These are phyloP conservation scores for Tuber magnatum DNA, from an alignment of 495 filamentous ascomycete species.

Conservation along the genomic window DNA sequence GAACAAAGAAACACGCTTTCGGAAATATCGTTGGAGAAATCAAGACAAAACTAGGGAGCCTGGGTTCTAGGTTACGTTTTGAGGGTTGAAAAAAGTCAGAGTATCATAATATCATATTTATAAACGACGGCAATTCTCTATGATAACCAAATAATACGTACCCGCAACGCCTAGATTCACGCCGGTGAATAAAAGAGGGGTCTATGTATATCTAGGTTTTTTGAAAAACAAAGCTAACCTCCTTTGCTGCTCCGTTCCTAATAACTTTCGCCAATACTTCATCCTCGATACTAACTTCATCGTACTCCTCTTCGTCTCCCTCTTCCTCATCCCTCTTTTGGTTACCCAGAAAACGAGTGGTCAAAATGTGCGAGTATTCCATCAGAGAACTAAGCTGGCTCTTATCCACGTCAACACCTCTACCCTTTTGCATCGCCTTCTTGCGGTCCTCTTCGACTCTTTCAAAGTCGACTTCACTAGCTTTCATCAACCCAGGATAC, in stretches of 20 bases:
- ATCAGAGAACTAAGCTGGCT: constrained; percentile 56
- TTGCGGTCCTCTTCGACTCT: constrained; percentile 51
- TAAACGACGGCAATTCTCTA: constrained; percentile 9
- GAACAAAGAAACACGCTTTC: constrained; percentile 15
- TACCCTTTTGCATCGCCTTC: constrained; percentile 39
- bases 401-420: constrained; percentile 40
- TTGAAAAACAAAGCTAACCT: constrained; percentile 60
- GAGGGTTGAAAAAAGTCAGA: not conserved
- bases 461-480: constrained; percentile 56
- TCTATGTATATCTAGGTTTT: constrained; percentile 45
- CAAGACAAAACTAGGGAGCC: not conserved
- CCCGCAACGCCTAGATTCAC: not conserved
- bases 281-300: constrained; percentile 52
- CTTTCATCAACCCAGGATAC: constrained; percentile 49
- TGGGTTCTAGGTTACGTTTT: not conserved
- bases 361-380: constrained; percentile 59
- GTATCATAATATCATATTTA: constrained; percentile 12
- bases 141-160: not conserved
- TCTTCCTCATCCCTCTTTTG: constrained; percentile 26
- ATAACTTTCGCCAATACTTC: constrained; percentile 56
- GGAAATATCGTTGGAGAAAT: not conserved
- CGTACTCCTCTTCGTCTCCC: constrained; percentile 44
- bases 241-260: constrained; percentile 44
- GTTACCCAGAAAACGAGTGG: constrained; percentile 35
- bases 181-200: not conserved